A percentile compares a stretch with the other conserved stretches of the same genome.
Conservation (phyloP, 1,284 basidiomycete species). For the Hymenochaete sp. region DNA sequence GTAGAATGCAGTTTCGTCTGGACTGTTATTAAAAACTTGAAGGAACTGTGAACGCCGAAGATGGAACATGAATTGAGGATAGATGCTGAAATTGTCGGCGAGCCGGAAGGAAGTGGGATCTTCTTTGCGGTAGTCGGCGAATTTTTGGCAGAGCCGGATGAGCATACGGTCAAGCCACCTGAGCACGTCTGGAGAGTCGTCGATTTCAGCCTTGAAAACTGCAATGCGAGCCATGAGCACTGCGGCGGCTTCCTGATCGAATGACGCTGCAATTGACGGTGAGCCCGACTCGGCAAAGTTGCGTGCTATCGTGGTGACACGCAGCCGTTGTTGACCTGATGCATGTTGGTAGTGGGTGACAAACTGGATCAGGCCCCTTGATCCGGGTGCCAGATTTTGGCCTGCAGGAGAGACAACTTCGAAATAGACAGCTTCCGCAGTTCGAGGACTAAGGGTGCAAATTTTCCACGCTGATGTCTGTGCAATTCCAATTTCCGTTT, state of each 20-base stretch:
- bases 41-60: conserved; percentile 94
- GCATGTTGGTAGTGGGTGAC: conserved; percentile 99
- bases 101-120: conserved; percentile 93
- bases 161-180: conserved; percentile 99
- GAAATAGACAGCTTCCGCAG: conserved; percentile 92
- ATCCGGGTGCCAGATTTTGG: conserved; percentile 84
- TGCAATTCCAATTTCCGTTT: conserved; percentile 98
- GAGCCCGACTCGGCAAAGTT: conserved; percentile 97
- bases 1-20: conserved; percentile 99
- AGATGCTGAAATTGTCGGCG: conserved; percentile 95
- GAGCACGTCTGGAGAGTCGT: conserved; percentile 95
- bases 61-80: conserved; percentile 99
- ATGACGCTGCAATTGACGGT: conserved; percentile 86
- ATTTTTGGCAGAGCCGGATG: conserved; percentile 97
- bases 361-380: conserved; percentile 95
- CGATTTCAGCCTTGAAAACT: conserved; percentile 99
- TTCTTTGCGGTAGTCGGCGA: conserved; percentile 98
- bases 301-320: conserved; percentile 94
- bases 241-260: conserved; percentile 97
- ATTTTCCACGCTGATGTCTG: conserved; percentile 99
- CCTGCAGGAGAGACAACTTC: conserved; percentile 99
- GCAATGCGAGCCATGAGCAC: conserved; percentile 99
- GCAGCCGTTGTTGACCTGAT: conserved; percentile 87
- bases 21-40: conserved; percentile 99
- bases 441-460: conserved; percentile 83